Conservation (phyloP, 352 stramenopile genomes). For the Plasmopara halstedii region DNA sequence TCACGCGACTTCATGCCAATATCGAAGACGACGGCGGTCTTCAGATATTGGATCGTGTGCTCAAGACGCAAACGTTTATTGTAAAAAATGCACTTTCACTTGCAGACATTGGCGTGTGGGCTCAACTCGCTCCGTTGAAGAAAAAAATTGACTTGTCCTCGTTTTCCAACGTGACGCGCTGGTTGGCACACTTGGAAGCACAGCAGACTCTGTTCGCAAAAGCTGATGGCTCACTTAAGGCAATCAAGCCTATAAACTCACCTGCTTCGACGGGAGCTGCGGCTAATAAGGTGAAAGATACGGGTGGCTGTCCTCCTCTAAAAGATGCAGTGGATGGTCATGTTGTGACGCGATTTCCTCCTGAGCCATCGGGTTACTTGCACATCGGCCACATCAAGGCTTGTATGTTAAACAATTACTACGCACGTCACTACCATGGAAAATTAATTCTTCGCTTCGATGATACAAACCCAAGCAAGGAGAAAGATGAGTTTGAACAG, state of each 20-base stretch:
- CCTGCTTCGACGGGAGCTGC: constrained; percentile 5
- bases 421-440: constrained; percentile 95
- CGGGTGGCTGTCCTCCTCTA: constrained; percentile 88
- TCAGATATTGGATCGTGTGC: constrained; percentile 82
- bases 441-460: constrained; percentile 99
- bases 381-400: constrained; percentile 99
- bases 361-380: constrained; percentile 97
- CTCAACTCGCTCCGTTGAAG: constrained; percentile 38
- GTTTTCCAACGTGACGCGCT: constrained; percentile 70
- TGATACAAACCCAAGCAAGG: constrained; percentile 99
- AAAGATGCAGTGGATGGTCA: constrained; percentile 92
- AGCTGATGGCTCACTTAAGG: constrained; percentile 43
- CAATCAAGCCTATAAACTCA: constrained; percentile 30
- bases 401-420: constrained; percentile 99
- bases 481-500: constrained; percentile 99
- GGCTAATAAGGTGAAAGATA: constrained; percentile 67
- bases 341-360: constrained; percentile 97
- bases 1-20: constrained; percentile 38
- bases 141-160: constrained; percentile 38
- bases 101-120: constrained; percentile 94
- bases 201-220: constrained; percentile 51
- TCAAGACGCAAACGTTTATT: constrained; percentile 90
- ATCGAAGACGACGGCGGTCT: constrained; percentile 35
- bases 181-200: constrained; percentile 51
- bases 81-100: constrained; percentile 91